These are phyloP conservation scores for Sorghum bicolor DNA, from an alignment of 176 grass and related monocot genomes.

Conservation along the genomic window Sorghum_bicolor_NCBIv3 NC_012879.2:50827001-50827500, in stretches of 20 bases:
- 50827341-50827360: background rate
- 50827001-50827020: background rate
- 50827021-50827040: background rate
- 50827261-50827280: conserved; percentile 84
- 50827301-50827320: conserved; percentile 53
- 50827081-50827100: conserved; percentile 56
- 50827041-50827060: conserved; percentile 90
- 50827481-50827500: conserved; percentile 48
- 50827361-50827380: background rate
- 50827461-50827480: background rate
- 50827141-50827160: conserved; percentile 99
- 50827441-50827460: conserved; percentile 43
- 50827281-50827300: conserved; percentile 81
- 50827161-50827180: conserved; percentile 34
- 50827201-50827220: background rate
- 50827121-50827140: conserved; percentile 77
- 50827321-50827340: background rate
- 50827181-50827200: background rate
- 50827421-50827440: conserved; percentile 95
- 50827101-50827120: conserved; percentile 61
- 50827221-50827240: background rate
- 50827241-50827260: conserved; percentile 67
- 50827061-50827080: conserved; percentile 80
- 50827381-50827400: conserved; percentile 49
- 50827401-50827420: conserved; percentile 70